Evolutionary conservation across 208 protist species (phyloP).

Genomic region (Leishmania arabica): DNA sequence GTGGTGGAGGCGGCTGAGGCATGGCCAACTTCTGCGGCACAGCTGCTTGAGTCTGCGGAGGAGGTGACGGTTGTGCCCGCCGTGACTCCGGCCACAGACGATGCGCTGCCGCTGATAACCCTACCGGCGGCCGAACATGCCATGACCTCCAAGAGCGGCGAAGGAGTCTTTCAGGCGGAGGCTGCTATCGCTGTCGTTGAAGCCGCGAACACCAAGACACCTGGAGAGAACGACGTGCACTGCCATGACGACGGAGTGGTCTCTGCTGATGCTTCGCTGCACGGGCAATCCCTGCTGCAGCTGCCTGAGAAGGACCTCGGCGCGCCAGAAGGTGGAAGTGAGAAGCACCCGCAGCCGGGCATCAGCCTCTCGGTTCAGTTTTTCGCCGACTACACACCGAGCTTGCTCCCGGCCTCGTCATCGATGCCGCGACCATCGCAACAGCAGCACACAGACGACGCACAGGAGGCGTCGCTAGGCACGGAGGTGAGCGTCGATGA

Average conservation of each 20-base stretch:
- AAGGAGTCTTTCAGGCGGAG: neutral
- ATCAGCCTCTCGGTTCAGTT: neutral
- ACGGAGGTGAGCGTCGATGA: neutral
- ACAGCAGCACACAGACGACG: neutral
- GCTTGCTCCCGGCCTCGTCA: slow-evolving; percentile 13
- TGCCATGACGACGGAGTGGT: neutral
- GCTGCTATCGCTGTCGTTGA: neutral
- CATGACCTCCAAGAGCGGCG: neutral
- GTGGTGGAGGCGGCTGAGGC: neutral
- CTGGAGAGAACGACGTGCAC: neutral
- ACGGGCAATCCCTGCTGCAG: neutral
- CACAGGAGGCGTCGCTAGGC: neutral
- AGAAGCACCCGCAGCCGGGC: neutral
- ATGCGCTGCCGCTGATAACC: neutral
- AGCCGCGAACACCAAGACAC: neutral
- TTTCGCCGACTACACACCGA: slow-evolving; percentile 20
- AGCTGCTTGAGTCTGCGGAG: slow-evolving; percentile 10
- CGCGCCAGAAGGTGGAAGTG: neutral
- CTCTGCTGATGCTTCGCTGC: neutral
- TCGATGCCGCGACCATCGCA: slow-evolving; percentile 16
- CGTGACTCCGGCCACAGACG: neutral
- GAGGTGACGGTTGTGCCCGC: slow-evolving; percentile 8
- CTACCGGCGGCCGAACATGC: too few relatives aligned
- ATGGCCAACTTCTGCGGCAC: neutral
- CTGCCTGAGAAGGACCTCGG: neutral